These are phyloP conservation scores for Ilyonectria sp. DNA, from an alignment of 2,329 filamentous ascomycete species.

Conservation along the genomic window DNA sequence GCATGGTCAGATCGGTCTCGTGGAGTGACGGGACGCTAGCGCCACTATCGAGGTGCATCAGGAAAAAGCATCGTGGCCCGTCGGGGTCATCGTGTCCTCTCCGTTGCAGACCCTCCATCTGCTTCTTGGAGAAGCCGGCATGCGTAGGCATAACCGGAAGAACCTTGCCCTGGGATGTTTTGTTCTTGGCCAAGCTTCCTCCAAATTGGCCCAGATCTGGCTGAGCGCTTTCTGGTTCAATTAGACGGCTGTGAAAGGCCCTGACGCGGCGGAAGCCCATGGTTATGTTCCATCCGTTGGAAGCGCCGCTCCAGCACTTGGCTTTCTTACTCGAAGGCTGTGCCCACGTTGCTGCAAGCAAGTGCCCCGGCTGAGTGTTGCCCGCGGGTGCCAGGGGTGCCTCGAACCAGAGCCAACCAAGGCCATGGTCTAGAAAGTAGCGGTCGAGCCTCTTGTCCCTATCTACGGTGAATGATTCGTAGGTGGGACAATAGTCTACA, in stretches of 20 bases:
- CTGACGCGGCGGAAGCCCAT: conserved; percentile 46
- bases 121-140: conserved; percentile 4
- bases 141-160: conserved; percentile 36
- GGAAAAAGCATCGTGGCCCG: conserved; percentile 41
- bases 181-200: neutral
- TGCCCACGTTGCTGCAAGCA: conserved; percentile 46
- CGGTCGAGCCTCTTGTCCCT: conserved; percentile 42
- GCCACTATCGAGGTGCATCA: conserved; percentile 47
- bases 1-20: conserved; percentile 35
- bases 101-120: conserved; percentile 14
- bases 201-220: neutral
- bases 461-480: conserved; percentile 45
- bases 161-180: conserved; percentile 30
- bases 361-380: conserved; percentile 32
- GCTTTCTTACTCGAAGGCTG: conserved; percentile 26
- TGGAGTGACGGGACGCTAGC: conserved; percentile 43
- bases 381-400: conserved; percentile 37
- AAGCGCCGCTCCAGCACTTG: conserved; percentile 11
- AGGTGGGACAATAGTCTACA: conserved; percentile 40
- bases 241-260: conserved; percentile 39
- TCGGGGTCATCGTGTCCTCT: conserved; percentile 33
- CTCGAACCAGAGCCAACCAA: conserved; percentile 49
- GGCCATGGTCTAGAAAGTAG: conserved; percentile 40
- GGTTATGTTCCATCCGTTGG: conserved; percentile 41
- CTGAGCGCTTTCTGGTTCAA: neutral